Evolutionary conservation across 805 yeast genomes (phyloP), one percentile per base, ranked within the genome.

Genomic region (Deakozyma indianensis): DNA sequence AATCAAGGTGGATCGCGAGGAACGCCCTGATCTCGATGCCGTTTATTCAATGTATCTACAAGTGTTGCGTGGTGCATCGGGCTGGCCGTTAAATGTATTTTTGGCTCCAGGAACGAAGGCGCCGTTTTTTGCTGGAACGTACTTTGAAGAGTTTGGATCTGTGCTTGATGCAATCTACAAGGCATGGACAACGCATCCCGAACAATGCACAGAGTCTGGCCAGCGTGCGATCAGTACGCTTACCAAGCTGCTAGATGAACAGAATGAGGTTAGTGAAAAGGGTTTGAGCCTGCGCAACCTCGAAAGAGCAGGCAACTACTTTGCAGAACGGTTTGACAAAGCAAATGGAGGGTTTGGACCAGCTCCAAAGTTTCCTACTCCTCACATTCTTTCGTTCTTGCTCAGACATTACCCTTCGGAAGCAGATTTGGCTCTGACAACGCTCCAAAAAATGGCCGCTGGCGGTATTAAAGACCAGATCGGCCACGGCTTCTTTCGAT

Each of bases 21-120:
- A 60, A 43, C 56, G 64, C n/a, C 67, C 67, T n/a, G 69, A 61
- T 47, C 48, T 65, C 22, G 68, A 64, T 44, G 49, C 59, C n/a
- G 59, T 64, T 5, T 62, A 65, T 48, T 61, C 58, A 62, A 53
- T 58, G 56, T 65, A 57, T 46, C 50, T 65, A 29, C 68, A 64
- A 51, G 64, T 59, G 3, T 53, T 59, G 9, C 48, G 51, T 16
- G 65, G 64, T n/a, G 55, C 54, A 1, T 64, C 66, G 11, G 68
- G 68, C 18, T 65, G 69, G 69, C 69, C 69, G 3, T 49, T 65
- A 40, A 64, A 63, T 47, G 65, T 59, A 2, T 63, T 65, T 48
- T 52, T 65, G 43, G 54, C 57, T 1, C 69, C 69, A 1, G 57
- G 56, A 2, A 43, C 56, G 1, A 52, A 59, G 42, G 54, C 54